Evolutionary conservation across 2,329 filamentous ascomycete species (phyloP).

Genomic region (Aspergillus sp.): DNA sequence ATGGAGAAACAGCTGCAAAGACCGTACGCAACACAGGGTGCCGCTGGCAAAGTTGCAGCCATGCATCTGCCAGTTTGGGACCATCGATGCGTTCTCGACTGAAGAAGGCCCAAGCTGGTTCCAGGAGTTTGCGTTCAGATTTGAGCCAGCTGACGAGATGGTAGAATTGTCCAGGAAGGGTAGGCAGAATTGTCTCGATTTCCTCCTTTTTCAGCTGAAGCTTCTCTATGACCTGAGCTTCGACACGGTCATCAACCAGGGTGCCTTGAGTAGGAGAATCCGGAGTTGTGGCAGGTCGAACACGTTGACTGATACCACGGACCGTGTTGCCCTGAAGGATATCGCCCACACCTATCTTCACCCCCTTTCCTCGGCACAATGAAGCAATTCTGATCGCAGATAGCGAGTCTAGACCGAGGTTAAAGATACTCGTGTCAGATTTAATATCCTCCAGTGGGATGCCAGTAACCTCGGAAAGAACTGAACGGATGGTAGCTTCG

Average conservation of each 20-base stretch:
- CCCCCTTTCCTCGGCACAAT: constrained; percentile 30
- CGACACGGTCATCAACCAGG: constrained; percentile 20
- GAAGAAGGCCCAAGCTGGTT: constrained; percentile 37
- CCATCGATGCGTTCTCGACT: constrained; percentile 30
- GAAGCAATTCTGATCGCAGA: constrained; percentile 38
- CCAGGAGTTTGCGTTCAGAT: constrained; percentile 35
- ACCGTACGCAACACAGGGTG: constrained; percentile 40
- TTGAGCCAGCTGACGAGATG: constrained; percentile 41
- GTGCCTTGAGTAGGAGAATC: constrained; percentile 6
- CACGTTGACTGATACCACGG: constrained; percentile 32
- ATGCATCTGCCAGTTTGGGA: constrained; percentile 32
- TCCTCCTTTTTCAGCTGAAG: constrained; percentile 23
- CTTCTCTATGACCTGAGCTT: constrained; percentile 21
- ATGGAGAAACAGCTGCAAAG: constrained; percentile 34
- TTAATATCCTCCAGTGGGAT: constrained; percentile 28
- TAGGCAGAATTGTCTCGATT: constrained; percentile 36
- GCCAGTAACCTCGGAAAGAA: constrained; percentile 30
- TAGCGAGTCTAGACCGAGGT: constrained; percentile 37
- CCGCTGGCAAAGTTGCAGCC: constrained; percentile 35
- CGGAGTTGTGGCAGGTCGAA: constrained; percentile 17
- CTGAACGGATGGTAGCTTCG: constrained; percentile 25
- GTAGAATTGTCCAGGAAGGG: constrained; percentile 39
- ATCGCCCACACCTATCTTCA: constrained; percentile 36
- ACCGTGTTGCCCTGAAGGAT: constrained; percentile 38
- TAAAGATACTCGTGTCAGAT: constrained; percentile 35